These are phyloP conservation scores for Hemisphaericaspora xylanilytica DNA, from an alignment of 1,139 yeast genomes.

Conservation along the genomic window DNA sequence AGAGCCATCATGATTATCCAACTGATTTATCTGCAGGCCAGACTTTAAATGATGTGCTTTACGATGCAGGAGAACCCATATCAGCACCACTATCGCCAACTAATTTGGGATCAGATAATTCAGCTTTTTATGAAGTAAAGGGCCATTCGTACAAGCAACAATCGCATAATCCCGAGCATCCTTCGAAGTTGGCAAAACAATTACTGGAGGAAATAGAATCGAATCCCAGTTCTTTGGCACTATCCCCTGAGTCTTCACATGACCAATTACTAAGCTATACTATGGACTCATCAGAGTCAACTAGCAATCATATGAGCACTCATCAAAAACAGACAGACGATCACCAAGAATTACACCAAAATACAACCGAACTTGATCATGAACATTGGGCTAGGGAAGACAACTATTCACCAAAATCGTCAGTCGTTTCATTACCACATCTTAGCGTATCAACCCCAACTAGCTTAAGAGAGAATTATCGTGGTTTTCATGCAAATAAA, in stretches of 20 bases:
- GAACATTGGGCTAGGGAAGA: conserved; percentile 6
- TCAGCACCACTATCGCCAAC: conserved; percentile 15
- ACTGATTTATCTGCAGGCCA: conserved; percentile 12
- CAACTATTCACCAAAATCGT: conserved; percentile 25
- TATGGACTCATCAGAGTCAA: background rate
- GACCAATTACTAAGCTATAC: conserved; percentile 2
- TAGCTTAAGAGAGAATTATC: conserved; percentile 32
- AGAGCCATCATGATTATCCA: background rate
- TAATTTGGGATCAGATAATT: conserved; percentile 7
- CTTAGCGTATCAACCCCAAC: conserved; percentile 4
- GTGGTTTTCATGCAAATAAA: conserved; percentile 49
- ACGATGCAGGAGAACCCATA: background rate
- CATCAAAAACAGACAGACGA: background rate
- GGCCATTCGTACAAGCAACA: background rate
- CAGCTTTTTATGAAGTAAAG: conserved; percentile 6
- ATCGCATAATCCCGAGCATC: conserved; percentile 1
- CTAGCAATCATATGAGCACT: background rate
- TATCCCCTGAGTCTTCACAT: background rate
- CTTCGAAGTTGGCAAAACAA: conserved; percentile 1
- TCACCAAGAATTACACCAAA: background rate
- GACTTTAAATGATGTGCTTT: conserved; percentile 4
- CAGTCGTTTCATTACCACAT: conserved; percentile 21
- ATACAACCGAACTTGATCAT: conserved; percentile 2
- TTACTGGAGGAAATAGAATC: background rate
- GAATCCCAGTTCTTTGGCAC: background rate